phyloP scores from a whole-genome alignment of 352 stramenopile species.

The Globisporangium cylindrosporum region DNA sequence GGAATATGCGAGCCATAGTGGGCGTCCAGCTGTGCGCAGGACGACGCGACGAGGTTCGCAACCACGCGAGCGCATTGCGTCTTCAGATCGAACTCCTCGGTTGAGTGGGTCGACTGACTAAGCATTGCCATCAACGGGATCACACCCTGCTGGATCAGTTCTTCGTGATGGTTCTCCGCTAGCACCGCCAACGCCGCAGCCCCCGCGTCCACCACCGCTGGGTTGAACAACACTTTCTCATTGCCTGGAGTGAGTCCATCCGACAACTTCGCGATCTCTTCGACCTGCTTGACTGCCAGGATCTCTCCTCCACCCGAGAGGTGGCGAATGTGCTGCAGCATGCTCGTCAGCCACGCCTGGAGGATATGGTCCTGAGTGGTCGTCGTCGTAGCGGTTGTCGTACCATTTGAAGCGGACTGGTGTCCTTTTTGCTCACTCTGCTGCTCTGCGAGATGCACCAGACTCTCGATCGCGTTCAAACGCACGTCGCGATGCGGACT shows the following conservation, averaged over 20 bases:
- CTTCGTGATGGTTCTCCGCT: constrained; percentile 56
- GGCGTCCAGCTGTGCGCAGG: constrained; percentile 38
- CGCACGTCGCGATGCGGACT: constrained; percentile 53
- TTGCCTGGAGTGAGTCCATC: constrained; percentile 75
- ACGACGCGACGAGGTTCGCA: constrained; percentile 65
- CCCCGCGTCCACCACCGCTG: constrained; percentile 64
- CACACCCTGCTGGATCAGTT: constrained; percentile 62
- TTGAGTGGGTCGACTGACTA: constrained; percentile 28
- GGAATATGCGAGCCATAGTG: constrained; percentile 5
- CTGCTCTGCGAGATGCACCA: constrained; percentile 62
- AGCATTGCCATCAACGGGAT: constrained; percentile 62
- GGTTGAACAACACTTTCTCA: constrained; percentile 66
- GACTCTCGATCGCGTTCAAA: constrained; percentile 58
- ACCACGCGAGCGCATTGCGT: constrained; percentile 72
- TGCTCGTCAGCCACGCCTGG: constrained; percentile 75
- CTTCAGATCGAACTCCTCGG: constrained; percentile 34
- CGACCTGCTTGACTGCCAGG: constrained; percentile 74
- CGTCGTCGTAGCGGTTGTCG: not conserved
- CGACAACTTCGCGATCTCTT: constrained; percentile 70
- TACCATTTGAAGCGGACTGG: not conserved
- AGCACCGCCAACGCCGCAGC: constrained; percentile 67
- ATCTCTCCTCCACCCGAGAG: constrained; percentile 57
- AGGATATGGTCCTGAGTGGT: constrained; percentile 52
- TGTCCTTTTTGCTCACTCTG: constrained; percentile 2
- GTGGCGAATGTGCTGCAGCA: constrained; percentile 68